A percentile compares a stretch with the other conserved stretches of the same genome.
Conservation (phyloP, 371 early-diverging fungal species). For the Haplosporangium sp. region DNA sequence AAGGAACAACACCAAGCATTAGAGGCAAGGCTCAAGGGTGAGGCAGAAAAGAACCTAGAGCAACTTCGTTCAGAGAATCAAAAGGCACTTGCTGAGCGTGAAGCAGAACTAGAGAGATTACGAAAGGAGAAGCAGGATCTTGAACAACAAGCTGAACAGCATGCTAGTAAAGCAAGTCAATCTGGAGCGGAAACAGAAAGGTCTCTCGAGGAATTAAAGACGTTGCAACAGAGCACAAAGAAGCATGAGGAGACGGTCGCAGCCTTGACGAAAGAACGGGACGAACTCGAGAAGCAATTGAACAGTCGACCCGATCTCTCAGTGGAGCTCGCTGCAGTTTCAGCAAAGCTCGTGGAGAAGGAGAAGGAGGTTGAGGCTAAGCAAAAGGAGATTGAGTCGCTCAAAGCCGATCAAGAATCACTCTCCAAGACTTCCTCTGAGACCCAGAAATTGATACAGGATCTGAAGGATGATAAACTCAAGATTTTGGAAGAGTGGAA, state of each 20-base stretch:
- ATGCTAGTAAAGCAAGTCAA: constrained; percentile 26
- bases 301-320: constrained; percentile 35
- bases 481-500: constrained; percentile 21
- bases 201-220: constrained; percentile 28
- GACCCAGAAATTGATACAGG: constrained; percentile 11
- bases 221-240: constrained; percentile 15
- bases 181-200: constrained; percentile 38
- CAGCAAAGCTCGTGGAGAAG: constrained; percentile 25
- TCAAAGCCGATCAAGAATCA: constrained; percentile 25
- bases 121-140: constrained; percentile 54
- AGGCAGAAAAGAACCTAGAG: constrained; percentile 21
- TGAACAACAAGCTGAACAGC: constrained; percentile 27
- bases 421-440: constrained; percentile 8
- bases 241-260: constrained; percentile 16
- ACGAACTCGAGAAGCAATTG: constrained; percentile 38
- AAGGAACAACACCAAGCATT: constrained; percentile 23
- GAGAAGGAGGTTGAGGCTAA: constrained; percentile 13
- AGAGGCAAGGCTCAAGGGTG: constrained; percentile 12
- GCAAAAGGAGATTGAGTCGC: constrained; percentile 20
- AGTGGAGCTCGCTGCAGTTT: constrained; percentile 17
- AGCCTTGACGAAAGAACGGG: constrained; percentile 39
- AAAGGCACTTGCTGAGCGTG: constrained; percentile 53
- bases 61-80: constrained; percentile 54
- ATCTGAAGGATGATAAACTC: constrained; percentile 12
- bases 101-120: constrained; percentile 52